Base-by-base conservation (phyloP, 257 asterid genomes). In the Petunia secreta region DNA sequence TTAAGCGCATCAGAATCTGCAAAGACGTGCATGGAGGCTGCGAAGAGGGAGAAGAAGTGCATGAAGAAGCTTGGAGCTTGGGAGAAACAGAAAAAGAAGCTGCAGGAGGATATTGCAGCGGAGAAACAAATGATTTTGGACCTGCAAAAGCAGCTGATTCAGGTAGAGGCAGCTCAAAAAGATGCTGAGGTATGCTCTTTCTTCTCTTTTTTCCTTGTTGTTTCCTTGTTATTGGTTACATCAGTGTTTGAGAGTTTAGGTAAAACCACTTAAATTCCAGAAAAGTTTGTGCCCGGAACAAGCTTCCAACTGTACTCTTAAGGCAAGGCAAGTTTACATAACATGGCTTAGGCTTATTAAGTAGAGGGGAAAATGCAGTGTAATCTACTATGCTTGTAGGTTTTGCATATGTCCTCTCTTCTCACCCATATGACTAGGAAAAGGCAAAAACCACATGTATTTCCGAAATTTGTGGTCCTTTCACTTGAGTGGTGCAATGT, bases 1-100 rank as follows among this genome's bases (percentile, higher is more conserved):
- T 67, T 96, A 69, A 94, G 97, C 68, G 97, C 98, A n/a, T 96
- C 98, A 52, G 98, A 94, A 87, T 96, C 98, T 1, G 95, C 86
- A 38, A 84, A 83, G 4, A 81, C 89, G 52, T 89, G 95, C 79
- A 84, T 90, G 86, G 98, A 92, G 85, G 92, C 92, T 76, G 94
- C 92, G 16, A 94, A 91, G 82, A 91, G 98, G 86, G 99, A 96
- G 93, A 96, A 94, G 69, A 94, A 91, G 83, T 88, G 83, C 77
- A 85, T 89, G 39, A 94, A 91, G 90, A 94, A 84, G 92, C 92
- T 96, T 83, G 69, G 87, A 88, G 91, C 91, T 44, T 92, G 97
- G 97, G 98, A 94, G 80, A 96, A 92, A 79, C 97, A 92, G 91
- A 92, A 89, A 80, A 82, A 87, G 58, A 94, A 96, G 87, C 86